A percentile compares a stretch with the other conserved stretches of the same genome.
These are phyloP conservation scores for Rhododendron vialii DNA, from an alignment of 148 eudicot species.

Conservation along the genomic window DNA sequence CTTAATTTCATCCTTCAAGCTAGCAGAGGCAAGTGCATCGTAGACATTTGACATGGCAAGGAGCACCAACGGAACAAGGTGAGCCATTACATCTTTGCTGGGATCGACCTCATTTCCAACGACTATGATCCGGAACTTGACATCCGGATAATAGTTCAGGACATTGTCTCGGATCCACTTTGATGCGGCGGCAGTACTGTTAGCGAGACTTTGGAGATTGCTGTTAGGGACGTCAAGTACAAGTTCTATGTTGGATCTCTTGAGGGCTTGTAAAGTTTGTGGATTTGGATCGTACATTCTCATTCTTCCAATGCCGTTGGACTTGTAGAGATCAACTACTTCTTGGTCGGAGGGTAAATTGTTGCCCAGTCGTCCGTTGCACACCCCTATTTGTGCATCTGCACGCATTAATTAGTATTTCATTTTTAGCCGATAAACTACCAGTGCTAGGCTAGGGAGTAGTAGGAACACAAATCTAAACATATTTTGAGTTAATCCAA, in stretches of 20 bases:
- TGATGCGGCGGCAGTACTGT: neutral
- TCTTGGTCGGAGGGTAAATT: neutral
- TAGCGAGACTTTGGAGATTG: neutral
- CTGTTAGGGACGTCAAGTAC: neutral
- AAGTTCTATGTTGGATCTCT: neutral
- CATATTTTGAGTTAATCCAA: no score
- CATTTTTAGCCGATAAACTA: neutral
- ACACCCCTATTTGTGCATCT: neutral
- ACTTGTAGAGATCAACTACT: neutral
- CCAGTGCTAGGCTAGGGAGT: no score
- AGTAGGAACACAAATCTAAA: no score
- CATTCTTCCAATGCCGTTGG: neutral
- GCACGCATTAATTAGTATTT: neutral
- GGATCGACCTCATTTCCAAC: neutral
- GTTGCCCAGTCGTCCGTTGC: neutral
- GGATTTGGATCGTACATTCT: neutral
- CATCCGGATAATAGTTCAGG: neutral
- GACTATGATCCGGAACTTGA: neutral
- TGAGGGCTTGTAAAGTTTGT: neutral
- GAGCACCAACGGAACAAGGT: no score
- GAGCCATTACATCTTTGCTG: no score
- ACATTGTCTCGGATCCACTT: neutral
- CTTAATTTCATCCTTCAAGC: no score
- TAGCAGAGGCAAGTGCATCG: no score
- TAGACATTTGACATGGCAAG: no score